Base-by-base conservation (phyloP, 352 stramenopile species). In the Albugo laibachii region DNA sequence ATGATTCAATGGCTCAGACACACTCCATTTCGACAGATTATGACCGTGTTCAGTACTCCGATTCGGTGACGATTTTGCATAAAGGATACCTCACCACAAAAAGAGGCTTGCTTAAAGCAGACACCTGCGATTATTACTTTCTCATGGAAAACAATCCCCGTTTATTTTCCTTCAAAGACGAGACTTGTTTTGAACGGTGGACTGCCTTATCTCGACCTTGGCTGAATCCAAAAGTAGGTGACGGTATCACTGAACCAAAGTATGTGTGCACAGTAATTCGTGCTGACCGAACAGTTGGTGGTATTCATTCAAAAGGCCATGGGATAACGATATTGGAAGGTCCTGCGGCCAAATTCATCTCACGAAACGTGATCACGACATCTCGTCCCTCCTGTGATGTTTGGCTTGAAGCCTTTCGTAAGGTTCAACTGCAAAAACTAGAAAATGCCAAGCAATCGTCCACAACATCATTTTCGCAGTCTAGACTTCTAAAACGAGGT, bases 131-230 rank as follows among this genome's bases (percentile, higher is more conserved):
- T 47, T 85, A 63, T 48, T 85, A 79, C 49, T 85, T 85, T 43
- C 44, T 83, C 5, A 53, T 53, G 35, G 49, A 49, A 2, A 31
- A 47, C 13, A 57, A 35, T 20, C 37, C 69, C 0, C 65, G 80
- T 21, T 49, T 85, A 11, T 85, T 65, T 52, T 58, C 52, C 18
- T 82, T 66, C 57, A 73, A 70, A 54, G 68, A 83, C 48, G 66
- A 85, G 53, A 65, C 57, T 41, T 62, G 58, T 16, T 85, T 85
- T 53, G 65, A 58, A 21, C 50, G 75, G 21, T 85, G 73, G 73
- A 47, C 66, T 48, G 55, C 60, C 1, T 74, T 62, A 5, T 68
- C 65, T 14, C 61, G 66, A 43, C 47, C 63, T 20, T 50, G 77
- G 42, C 63, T 63, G 3, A 42, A 68, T 36, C 49, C 47, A 21